Base-by-base conservation (phyloP, 768 basidiomycete species). In the Agaricus blazei region DNA sequence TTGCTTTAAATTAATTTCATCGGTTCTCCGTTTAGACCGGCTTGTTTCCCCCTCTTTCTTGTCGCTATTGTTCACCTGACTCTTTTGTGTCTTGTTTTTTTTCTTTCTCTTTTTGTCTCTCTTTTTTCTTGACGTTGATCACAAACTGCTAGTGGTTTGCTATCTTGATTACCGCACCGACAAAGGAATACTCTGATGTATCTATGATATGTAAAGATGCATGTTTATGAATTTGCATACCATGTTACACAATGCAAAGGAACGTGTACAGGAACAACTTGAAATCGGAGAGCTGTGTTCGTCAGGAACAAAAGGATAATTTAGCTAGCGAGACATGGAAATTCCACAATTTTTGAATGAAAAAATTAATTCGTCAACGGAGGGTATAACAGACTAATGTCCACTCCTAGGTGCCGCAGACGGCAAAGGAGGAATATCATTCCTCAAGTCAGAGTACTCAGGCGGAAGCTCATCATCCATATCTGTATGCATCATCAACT, bases 1-100 rank as follows among this genome's bases (percentile, higher is more conserved):
- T 51, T 57, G 52, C 48, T 59, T 57, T 67, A 65, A 63, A 57
- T 64, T 64, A 64, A 60, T 54, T 46, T 57, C 53, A 48, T 50
- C 31, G 45, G 9, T 37, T 51, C 42, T 59, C 62, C 62, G 61
- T 40, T 55, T 62, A 63, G 59, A 66, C 59, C 58, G 59, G 56
- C 46, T 51, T 43, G 52, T 40, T 51, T 58, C 40, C 45, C 47
- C 48, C 53, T 9, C 51, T 52, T 42, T 40, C 56, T 46, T 52
- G 40, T 46, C 41, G 48, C 43, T 62, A 44, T 55, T 36, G 9
- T 27, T 38, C 37, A 27, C n/a, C 47, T 34, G 50, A n/a, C 37
- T 41, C 53, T 48, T 19, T 34, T 8, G 7, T 34, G 8, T 34
- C 34, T 34, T 41, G 53, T 49, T 40, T 44, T 31, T 31, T 28